Evolutionary conservation across 108 stramenopile genomes (phyloP), one percentile per base, ranked within the genome.

Genomic region (Hondaea fermentalgiana): DNA sequence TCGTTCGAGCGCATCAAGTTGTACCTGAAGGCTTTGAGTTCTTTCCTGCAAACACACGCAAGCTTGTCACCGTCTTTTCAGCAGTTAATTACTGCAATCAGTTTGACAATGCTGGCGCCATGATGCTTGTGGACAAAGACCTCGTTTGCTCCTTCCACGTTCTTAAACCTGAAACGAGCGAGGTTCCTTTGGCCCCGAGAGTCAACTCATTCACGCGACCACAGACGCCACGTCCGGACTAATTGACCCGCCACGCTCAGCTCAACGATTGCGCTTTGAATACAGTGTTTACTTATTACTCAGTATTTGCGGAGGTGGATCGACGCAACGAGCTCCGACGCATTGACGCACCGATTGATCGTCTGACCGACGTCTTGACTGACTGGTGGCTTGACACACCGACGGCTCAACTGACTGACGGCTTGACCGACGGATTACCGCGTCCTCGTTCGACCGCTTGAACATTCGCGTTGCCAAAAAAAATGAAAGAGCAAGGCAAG

Each of bases 11-110:
- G 16, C 92, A 93, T 60, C 92, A 93, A 87, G 92, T 92, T 45
- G 92, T 93, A 44, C 92, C 92, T 44, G 92, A 93, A 21, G 92
- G 92, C 25, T 92, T 92, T 64, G 92, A 93, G 90, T 93, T 97
- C 91, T 97, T 97, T 88, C 97, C 98, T 44, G 51, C 55, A 5
- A 89, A 87, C 25, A 95, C 96, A 42, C 96, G 98, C 35, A 97
- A 97, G 72, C 95, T 99, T 25, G 98, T 99, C 10, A 99, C 98
- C 12, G 96, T 99, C 10, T 98, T 98, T 90, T 97, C 97, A 44
- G 97, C 97, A 23, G 97, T 97, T 5, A 99, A 99, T 92, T 99
- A 99, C 92, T 99, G 98, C 93, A 97, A 97, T 25, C 97, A 98
- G 94, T 99, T 99, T 90, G 98, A 99, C 92, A 99, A 99, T 92